Evolutionary conservation across 2,329 filamentous ascomycete species (phyloP), one percentile per base, ranked within the genome.

Genomic region (Fusarium zealandicum): DNA sequence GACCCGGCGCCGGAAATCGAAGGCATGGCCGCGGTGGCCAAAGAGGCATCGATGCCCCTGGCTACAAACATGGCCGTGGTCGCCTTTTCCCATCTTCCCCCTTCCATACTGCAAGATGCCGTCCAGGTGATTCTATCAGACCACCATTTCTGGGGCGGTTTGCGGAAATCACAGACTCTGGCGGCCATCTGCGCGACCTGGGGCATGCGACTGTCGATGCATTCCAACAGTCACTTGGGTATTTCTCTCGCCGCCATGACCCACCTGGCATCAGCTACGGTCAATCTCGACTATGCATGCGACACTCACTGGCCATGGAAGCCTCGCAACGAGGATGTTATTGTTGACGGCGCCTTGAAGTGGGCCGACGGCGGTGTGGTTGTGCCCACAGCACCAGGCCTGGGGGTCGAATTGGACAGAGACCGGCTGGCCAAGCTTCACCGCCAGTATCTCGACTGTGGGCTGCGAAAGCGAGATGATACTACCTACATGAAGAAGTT

Each of bases 291-390:
- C 59, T 77, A 77, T 35, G 75, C 75, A 0, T 77, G 75, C 40
- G 75, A 77, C 42, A 77, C 75, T 0, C 75, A 77, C 51, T 77
- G 75, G 75, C 75, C 75, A 6, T 78, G 75, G 75, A 77, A 77
- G 64, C 72, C 70, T 3, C 69, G 71, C 1, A 72, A 76, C 6
- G 75, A 77, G 55, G 75, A 77, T 41, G 74, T 77, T 5, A 63
- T 77, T 37, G 52, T 72, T 7, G 69, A 74, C n/a, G 73, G 73
- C 2, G 67, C 69, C 0, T 36, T 77, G 47, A 69, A 61, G 20
- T 77, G 75, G 75, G 57, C 42, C 1, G 67, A 76, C 32, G 74
- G 75, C 0, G 73, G 70, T 1, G 54, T 76, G 4, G 30, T 64
- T 0, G 74, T 76, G 17, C 75, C 75, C 1, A 70, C 62, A 1